Conservation (phyloP, 129 eudicot species). For the Lactuca saligna region DNA sequence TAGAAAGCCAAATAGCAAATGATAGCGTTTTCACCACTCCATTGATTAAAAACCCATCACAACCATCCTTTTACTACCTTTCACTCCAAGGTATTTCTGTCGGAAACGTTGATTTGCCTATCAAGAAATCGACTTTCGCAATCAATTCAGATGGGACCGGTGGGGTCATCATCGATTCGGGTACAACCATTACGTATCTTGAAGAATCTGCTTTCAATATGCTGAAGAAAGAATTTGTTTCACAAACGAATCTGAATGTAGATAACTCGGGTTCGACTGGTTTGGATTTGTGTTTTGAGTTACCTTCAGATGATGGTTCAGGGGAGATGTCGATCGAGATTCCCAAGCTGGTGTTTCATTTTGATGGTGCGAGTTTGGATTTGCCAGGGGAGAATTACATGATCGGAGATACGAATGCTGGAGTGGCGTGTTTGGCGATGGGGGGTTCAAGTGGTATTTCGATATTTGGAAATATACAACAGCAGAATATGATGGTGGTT, state of each 20-base stretch:
- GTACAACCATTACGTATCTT: conserved; percentile 78
- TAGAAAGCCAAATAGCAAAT: background rate
- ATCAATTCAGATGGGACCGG: conserved; percentile 63
- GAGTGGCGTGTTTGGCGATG: conserved; percentile 76
- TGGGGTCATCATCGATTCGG: conserved; percentile 83
- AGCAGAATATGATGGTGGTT: conserved; percentile 66
- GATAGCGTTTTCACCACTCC: conserved; percentile 42
- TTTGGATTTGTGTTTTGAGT: conserved; percentile 64
- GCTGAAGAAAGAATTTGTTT: conserved; percentile 48
- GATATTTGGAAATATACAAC: conserved; percentile 77
- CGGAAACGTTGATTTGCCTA: conserved; percentile 54
- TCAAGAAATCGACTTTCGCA: conserved; percentile 43
- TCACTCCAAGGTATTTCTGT: conserved; percentile 70
- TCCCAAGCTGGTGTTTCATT: conserved; percentile 63
- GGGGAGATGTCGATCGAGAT: conserved; percentile 42
- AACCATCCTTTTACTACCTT: conserved; percentile 80
- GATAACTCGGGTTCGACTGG: conserved; percentile 56
- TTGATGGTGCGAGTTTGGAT: conserved; percentile 60
- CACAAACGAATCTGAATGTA: conserved; percentile 53
- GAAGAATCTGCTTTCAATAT: conserved; percentile 50
- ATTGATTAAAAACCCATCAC: conserved; percentile 52
- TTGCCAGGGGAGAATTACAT: conserved; percentile 67
- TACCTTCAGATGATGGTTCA: conserved; percentile 37
- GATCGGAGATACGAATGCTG: conserved; percentile 53
- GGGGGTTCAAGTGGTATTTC: conserved; percentile 77